phyloP scores from a whole-genome alignment of 108 stramenopile genomes.

The Seminavis robusta region DNA sequence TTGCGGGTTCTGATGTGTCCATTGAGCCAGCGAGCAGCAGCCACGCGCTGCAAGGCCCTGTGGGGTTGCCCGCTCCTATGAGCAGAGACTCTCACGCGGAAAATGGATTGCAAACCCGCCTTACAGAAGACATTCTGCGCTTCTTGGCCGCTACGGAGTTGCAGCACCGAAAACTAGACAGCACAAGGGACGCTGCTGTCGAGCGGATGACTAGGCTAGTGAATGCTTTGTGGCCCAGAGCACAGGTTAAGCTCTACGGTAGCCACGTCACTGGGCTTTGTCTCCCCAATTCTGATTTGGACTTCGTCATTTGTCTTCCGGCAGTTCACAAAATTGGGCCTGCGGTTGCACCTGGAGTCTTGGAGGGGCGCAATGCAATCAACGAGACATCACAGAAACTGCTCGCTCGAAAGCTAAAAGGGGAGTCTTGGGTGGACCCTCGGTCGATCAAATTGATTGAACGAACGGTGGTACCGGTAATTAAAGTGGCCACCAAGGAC shows the following conservation, averaged over 20 bases:
- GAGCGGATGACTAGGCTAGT: slow-evolving; percentile 64
- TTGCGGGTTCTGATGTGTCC: slow-evolving; percentile 66
- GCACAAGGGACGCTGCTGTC: slow-evolving; percentile 39
- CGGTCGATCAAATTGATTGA: slow-evolving; percentile 83
- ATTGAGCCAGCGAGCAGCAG: slow-evolving; percentile 43
- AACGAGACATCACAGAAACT: slow-evolving; percentile 90
- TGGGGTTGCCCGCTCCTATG: neutral
- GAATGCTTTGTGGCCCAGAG: slow-evolving; percentile 76
- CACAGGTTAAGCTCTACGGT: slow-evolving; percentile 82
- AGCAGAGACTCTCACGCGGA: neutral
- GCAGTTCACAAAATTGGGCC: slow-evolving; percentile 89
- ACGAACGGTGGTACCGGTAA: slow-evolving; percentile 75
- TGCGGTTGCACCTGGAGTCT: slow-evolving; percentile 84
- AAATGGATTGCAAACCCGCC: slow-evolving; percentile 61
- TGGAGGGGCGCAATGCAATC: slow-evolving; percentile 94
- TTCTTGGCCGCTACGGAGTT: slow-evolving; percentile 40
- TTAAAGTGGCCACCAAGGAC: slow-evolving; percentile 84
- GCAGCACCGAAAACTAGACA: slow-evolving; percentile 55
- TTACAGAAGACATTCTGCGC: slow-evolving; percentile 57
- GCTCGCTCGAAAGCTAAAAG: slow-evolving; percentile 84
- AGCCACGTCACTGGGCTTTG: slow-evolving; percentile 85
- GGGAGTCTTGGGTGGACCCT: slow-evolving; percentile 83
- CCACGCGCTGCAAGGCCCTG: slow-evolving; percentile 7
- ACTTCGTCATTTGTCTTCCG: slow-evolving; percentile 92
- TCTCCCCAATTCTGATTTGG: slow-evolving; percentile 87